A percentile compares a stretch with the other conserved stretches of the same genome.
phyloP scores from a whole-genome alignment of 768 basidiomycete species.

The Pleurotus pulmonarius region DNA sequence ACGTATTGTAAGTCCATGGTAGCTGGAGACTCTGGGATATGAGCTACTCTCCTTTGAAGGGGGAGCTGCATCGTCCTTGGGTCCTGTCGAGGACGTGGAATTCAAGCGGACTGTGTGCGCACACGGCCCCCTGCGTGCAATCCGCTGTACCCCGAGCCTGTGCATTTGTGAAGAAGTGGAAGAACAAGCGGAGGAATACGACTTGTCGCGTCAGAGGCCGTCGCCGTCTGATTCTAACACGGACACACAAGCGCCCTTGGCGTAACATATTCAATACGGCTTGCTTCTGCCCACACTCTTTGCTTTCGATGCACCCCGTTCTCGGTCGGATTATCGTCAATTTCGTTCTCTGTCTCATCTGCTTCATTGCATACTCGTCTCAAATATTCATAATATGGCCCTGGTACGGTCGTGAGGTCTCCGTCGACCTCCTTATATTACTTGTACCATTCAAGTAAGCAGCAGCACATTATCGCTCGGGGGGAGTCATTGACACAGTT shows the following conservation, averaged over 20 bases:
- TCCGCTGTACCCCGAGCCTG: neutral
- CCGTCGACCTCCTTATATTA: slow-evolving; percentile 71
- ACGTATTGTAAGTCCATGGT: slow-evolving; percentile 4
- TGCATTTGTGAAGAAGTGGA: neutral
- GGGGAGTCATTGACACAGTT: no score
- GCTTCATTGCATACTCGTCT: slow-evolving; percentile 84
- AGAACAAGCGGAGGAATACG: no score
- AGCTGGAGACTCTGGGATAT: slow-evolving; percentile 1
- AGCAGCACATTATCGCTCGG: neutral
- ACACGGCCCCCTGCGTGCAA: slow-evolving; percentile 2
- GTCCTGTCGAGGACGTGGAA: neutral
- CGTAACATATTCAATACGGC: no score
- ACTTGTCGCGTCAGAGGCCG: neutral
- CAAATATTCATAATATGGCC: slow-evolving; percentile 91
- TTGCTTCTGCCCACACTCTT: no score
- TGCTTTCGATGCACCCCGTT: slow-evolving; percentile 32
- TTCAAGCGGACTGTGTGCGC: neutral
- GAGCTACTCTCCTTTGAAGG: neutral
- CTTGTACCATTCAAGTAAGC: slow-evolving; percentile 90
- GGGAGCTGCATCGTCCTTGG: neutral
- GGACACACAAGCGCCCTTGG: neutral
- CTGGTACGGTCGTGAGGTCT: slow-evolving; percentile 79
- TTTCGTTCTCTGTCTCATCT: slow-evolving; percentile 68
- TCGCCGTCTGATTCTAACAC: neutral
- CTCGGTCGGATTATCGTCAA: slow-evolving; percentile 63